A percentile compares a stretch with the other conserved stretches of the same genome.
phyloP scores from a whole-genome alignment of 176 grass and related monocot genomes.

The Poa annua region DNA sequence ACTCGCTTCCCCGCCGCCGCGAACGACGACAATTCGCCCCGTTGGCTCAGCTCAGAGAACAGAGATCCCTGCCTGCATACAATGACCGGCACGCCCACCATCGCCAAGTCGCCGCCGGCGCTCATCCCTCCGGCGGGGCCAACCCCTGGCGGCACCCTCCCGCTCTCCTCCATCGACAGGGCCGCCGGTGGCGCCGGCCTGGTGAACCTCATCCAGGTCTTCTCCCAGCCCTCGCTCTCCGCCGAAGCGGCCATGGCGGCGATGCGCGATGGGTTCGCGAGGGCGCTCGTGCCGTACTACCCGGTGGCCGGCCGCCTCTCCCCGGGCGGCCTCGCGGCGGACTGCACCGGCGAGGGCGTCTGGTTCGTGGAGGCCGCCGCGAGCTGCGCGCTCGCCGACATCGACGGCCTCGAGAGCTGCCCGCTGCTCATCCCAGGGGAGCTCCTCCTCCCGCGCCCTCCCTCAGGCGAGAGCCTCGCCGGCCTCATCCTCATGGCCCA shows the following conservation, averaged over 20 bases:
- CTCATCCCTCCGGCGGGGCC: conserved; percentile 46
- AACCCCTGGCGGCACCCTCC: conserved; percentile 43
- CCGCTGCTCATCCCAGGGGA: conserved; percentile 65
- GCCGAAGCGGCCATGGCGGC: conserved; percentile 22
- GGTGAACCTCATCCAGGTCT: conserved; percentile 66
- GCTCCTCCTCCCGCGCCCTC: conserved; percentile 60
- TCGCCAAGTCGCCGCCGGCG: conserved; percentile 44
- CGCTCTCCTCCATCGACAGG: conserved; percentile 69
- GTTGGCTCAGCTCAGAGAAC: no score
- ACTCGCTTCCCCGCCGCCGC: no score
- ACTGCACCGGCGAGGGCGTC: conserved; percentile 58
- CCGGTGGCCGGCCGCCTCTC: conserved; percentile 57
- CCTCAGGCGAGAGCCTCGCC: conserved; percentile 47
- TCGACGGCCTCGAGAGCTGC: conserved; percentile 63
- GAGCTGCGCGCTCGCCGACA: conserved; percentile 64
- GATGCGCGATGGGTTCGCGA: conserved; percentile 62
- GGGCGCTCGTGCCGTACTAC: conserved; percentile 63
- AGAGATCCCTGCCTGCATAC: no score
- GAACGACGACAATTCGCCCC: no score
- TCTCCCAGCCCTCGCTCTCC: conserved; percentile 22
- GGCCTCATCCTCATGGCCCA: conserved; percentile 58
- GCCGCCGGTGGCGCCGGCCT: conserved; percentile 41
- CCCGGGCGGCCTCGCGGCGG: conserved; percentile 35
- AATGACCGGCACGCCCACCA: conserved; percentile 20
- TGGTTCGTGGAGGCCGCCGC: conserved; percentile 74